A percentile compares a stretch with the other conserved stretches of the same genome.
phyloP scores from a whole-genome alignment of 164 flowering plant genomes.

The Echeveria elegans region DNA sequence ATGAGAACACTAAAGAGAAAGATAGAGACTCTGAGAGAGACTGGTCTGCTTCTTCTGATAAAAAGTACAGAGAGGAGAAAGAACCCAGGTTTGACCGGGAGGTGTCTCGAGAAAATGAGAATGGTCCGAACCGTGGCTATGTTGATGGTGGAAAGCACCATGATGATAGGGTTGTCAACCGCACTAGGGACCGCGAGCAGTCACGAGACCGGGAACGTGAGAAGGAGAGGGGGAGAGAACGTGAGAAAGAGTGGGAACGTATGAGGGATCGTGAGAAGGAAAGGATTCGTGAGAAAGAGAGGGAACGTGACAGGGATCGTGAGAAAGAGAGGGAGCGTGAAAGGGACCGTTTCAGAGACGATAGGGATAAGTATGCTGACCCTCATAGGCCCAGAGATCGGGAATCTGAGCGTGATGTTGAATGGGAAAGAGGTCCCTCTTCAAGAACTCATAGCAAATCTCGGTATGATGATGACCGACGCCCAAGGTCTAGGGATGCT shows the following conservation, averaged over 20 bases:
- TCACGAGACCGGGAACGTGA: conserved; percentile 31
- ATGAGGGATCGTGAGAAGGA: background rate
- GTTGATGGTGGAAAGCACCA: conserved; percentile 63
- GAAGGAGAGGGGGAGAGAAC: conserved; percentile 2
- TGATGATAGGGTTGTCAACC: conserved; percentile 57
- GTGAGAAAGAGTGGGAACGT: conserved; percentile 19
- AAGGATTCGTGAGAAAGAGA: conserved; percentile 51
- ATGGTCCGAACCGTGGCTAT: conserved; percentile 47
- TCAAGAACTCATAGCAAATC: conserved; percentile 63
- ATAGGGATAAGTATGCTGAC: background rate
- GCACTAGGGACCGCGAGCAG: conserved; percentile 45
- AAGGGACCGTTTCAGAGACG: background rate
- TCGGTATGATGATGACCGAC: conserved; percentile 20
- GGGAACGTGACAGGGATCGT: conserved; percentile 45
- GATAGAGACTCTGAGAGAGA: conserved; percentile 30
- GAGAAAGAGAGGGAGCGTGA: conserved; percentile 39
- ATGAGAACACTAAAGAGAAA: conserved; percentile 46
- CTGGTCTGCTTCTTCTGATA: conserved; percentile 61
- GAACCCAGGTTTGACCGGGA: conserved; percentile 54
- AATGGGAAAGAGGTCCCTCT: conserved; percentile 64
- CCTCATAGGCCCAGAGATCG: conserved; percentile 6
- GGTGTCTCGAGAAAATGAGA: conserved; percentile 57
- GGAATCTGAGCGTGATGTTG: conserved; percentile 46
- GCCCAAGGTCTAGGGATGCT: conserved; percentile 53
- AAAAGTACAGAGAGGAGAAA: conserved; percentile 67